Evolutionary conservation across 257 asterid species (phyloP), one percentile per base, ranked within the genome.

Genomic region (Ocimum tenuiflorum): DNA sequence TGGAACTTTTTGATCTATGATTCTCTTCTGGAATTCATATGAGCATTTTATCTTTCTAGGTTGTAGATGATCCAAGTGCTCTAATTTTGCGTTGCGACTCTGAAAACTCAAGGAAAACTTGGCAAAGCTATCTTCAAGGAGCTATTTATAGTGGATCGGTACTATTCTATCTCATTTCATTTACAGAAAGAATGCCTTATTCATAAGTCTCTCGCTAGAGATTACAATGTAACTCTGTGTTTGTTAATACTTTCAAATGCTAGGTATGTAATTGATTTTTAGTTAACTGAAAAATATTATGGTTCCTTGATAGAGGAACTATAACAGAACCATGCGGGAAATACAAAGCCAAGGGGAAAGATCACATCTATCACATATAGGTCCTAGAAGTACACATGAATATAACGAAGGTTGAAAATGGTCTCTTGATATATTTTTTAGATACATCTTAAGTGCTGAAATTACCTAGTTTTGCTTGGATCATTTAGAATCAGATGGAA

Each of bases 91-190:
- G 85, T 31, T 89, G 81, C 15, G 87, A 89, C 63, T 75, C 98
- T 60, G 96, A 89, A 68, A 75, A 73, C 65, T 83, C 87, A 67
- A 74, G 83, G 79, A 86, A 66, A 76, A 77, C 82, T 36, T 91
- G 98, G 98, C 96, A 83, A 83, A 81, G 86, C 65, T 76, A 79
- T 77, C 83, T 92, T 69, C 97, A 84, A 77, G 92, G 89, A 67
- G 94, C 95, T 65, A 87, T 92, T 66, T 92, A 92, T 77, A 86
- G 90, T 68, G 91, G 96, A 67, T 89, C 97, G 86, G 99, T 92
- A 85, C 72, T 63, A 47, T 18, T 65, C 15, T 50, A 55, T 43
- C 64, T 24, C 57, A 27, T 17, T 56, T 60, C 20, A 20, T 55
- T 22, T 17, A 36, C 48, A 9, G 24, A 0, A 50, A 18, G 13